Evolutionary conservation across 495 filamentous ascomycete species (phyloP).

Genomic region (Neurospora sublineolata): DNA sequence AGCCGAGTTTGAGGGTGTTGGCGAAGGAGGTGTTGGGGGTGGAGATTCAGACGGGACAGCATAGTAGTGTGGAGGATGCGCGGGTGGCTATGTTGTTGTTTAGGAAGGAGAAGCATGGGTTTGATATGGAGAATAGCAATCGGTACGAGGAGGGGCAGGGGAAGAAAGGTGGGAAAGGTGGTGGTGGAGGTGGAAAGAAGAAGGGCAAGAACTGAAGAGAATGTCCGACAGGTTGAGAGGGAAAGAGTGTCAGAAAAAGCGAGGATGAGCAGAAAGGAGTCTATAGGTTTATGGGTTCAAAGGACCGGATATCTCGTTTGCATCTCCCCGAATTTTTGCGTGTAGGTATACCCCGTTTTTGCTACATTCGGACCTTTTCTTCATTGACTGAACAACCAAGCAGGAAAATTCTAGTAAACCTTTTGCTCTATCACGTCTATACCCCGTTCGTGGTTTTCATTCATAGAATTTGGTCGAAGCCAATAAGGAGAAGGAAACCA

Average conservation of each 20-base stretch:
- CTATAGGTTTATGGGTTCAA: background rate
- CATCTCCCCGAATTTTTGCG: background rate
- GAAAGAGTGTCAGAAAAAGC: too few relatives aligned
- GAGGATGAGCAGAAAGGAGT: background rate
- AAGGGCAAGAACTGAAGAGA: constrained; percentile 13
- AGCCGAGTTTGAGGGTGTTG: constrained; percentile 64
- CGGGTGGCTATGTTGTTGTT: constrained; percentile 81
- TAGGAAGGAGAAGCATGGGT: constrained; percentile 62
- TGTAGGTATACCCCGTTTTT: background rate
- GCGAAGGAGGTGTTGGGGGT: constrained; percentile 68
- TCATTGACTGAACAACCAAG: background rate
- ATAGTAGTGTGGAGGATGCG: constrained; percentile 72
- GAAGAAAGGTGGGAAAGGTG: constrained; percentile 12
- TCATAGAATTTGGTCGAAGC: too few relatives aligned
- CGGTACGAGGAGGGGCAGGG: constrained; percentile 42
- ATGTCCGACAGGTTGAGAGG: too few relatives aligned
- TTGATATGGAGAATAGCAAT: constrained; percentile 67
- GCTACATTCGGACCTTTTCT: background rate
- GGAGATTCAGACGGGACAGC: constrained; percentile 68
- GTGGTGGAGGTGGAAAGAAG: constrained; percentile 1
- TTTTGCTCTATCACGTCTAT: too few relatives aligned
- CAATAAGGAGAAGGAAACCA: too few relatives aligned
- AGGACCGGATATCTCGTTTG: background rate
- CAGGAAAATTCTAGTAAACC: background rate
- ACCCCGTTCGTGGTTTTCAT: too few relatives aligned